A percentile compares a stretch with the other conserved stretches of the same genome.
These are phyloP conservation scores for Pythium aristosporum DNA, from an alignment of 352 stramenopile genomes.

Conservation along the genomic window DNA sequence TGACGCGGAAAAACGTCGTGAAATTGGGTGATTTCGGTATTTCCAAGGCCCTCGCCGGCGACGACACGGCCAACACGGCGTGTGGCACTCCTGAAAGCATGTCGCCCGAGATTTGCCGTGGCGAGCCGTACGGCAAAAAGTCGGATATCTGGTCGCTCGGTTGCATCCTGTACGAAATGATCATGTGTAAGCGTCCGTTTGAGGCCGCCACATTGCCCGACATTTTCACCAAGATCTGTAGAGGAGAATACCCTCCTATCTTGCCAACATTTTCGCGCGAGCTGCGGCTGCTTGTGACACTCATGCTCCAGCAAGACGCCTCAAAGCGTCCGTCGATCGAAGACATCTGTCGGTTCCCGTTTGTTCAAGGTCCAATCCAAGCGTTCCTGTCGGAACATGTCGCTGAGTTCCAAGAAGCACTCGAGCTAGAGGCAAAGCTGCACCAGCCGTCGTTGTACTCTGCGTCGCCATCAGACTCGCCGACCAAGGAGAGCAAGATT, in stretches of 20 bases:
- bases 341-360: conserved; percentile 88
- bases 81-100: conserved; percentile 88
- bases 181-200: conserved; percentile 85
- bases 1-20: conserved; percentile 85
- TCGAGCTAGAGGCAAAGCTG: conserved; percentile 86
- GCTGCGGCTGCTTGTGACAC: conserved; percentile 77
- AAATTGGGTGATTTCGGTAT: conserved; percentile 90
- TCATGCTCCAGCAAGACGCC: conserved; percentile 87
- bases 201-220: conserved; percentile 77
- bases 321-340: conserved; percentile 87
- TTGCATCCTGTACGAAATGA: conserved; percentile 90
- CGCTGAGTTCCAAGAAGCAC: conserved; percentile 80
- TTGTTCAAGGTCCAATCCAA: conserved; percentile 83
- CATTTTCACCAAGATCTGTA: conserved; percentile 90
- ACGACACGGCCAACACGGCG: conserved; percentile 79
- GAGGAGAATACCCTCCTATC: conserved; percentile 82
- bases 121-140: conserved; percentile 87
- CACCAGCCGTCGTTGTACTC: conserved; percentile 75
- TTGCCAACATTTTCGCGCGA: conserved; percentile 76
- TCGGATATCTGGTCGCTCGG: conserved; percentile 90
- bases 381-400: conserved; percentile 85
- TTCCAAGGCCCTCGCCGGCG: conserved; percentile 78
- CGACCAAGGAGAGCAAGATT: conserved; percentile 16
- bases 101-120: conserved; percentile 87
- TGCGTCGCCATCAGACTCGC: not conserved